phyloP scores from a whole-genome alignment of 2,329 filamentous ascomycete species.

The Onygenales sp. region DNA sequence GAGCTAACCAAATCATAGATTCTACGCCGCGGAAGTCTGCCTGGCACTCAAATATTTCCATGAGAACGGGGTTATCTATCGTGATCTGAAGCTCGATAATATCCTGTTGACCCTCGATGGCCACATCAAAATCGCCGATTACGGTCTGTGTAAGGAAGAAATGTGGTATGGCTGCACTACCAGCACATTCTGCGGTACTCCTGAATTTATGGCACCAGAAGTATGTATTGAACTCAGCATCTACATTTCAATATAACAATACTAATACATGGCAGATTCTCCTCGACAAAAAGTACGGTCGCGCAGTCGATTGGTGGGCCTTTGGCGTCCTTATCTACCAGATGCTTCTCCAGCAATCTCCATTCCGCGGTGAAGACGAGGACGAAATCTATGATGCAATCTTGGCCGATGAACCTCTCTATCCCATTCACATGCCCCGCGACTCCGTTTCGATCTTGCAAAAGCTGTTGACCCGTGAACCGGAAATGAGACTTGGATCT shows the following conservation, averaged over 20 bases:
- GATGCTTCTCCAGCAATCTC: slow-evolving; percentile 97
- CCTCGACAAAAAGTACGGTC: slow-evolving; percentile 94
- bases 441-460: slow-evolving; percentile 97
- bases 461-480: slow-evolving; percentile 91
- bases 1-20: slow-evolving; percentile 43
- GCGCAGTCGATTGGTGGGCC: slow-evolving; percentile 98
- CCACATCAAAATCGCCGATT: slow-evolving; percentile 98
- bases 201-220: slow-evolving; percentile 98
- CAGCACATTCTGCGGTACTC: slow-evolving; percentile 98
- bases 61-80: slow-evolving; percentile 97
- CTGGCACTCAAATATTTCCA: slow-evolving; percentile 98
- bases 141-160: slow-evolving; percentile 97
- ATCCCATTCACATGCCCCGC: slow-evolving; percentile 96
- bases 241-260: background rate
- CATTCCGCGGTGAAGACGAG: slow-evolving; percentile 96
- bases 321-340: slow-evolving; percentile 99
- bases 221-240: slow-evolving; percentile 39
- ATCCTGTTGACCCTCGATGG: slow-evolving; percentile 91
- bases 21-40: slow-evolving; percentile 96
- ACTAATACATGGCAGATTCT: slow-evolving; percentile 57
- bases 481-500: slow-evolving; percentile 82
- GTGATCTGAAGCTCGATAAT: slow-evolving; percentile 72
- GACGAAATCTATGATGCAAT: slow-evolving; percentile 99
- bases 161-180: slow-evolving; percentile 99
- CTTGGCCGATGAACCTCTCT: slow-evolving; percentile 90